A percentile compares a stretch with the other conserved stretches of the same genome.
Conservation (phyloP, 1,284 basidiomycete species). For the Cryptococcus sp. region DNA sequence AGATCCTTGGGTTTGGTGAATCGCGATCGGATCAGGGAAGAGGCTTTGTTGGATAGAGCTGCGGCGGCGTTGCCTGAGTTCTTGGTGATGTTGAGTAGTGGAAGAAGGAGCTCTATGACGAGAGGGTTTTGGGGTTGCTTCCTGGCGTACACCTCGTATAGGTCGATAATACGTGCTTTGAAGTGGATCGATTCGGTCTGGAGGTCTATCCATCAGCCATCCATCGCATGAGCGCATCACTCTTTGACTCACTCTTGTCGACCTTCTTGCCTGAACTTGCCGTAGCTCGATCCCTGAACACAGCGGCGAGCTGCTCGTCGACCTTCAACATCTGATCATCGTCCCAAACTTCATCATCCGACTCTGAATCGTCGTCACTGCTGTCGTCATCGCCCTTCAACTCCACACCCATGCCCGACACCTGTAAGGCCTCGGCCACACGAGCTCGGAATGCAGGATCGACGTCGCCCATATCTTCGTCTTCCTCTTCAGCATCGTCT, state of each 20-base stretch:
- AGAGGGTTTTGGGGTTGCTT: conserved; percentile 67
- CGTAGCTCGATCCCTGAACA: conserved; percentile 62
- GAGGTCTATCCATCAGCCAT: conserved; percentile 24
- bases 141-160: conserved; percentile 77
- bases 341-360: conserved; percentile 74
- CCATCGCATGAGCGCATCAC: too few relatives aligned
- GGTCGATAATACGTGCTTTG: conserved; percentile 89
- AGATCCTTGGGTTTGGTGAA: conserved; percentile 71
- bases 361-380: conserved; percentile 30
- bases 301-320: conserved; percentile 85
- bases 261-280: conserved; percentile 53
- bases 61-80: conserved; percentile 67
- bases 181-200: conserved; percentile 75
- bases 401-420: conserved; percentile 59
- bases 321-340: conserved; percentile 98
- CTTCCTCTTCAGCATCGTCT: conserved; percentile 44
- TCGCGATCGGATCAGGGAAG: conserved; percentile 68
- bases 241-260: conserved; percentile 40
- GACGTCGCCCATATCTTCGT: conserved; percentile 51
- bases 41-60: conserved; percentile 80
- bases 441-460: conserved; percentile 69
- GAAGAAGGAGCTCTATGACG: conserved; percentile 64
- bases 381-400: conserved; percentile 23
- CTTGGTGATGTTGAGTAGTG: conserved; percentile 69
- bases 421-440: conserved; percentile 71